A percentile compares a stretch with the other conserved stretches of the same genome.
Evolutionary conservation across 495 filamentous ascomycete species (phyloP).

Genomic region (Cairneyella variabilis): DNA sequence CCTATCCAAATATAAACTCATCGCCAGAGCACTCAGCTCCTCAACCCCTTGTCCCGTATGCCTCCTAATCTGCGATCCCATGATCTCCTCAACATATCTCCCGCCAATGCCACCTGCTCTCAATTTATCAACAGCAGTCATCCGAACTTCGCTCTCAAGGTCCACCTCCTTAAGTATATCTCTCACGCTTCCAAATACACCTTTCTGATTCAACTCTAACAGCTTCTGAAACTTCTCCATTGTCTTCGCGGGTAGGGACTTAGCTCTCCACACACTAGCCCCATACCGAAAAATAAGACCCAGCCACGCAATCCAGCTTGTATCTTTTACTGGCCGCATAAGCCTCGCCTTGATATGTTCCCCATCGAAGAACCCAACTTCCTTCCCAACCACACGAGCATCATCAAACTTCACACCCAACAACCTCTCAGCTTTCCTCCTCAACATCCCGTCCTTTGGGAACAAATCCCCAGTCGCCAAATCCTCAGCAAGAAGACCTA

Average conservation of each 20-base stretch:
- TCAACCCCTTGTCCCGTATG: constrained; percentile 9
- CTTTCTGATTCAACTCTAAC: not conserved
- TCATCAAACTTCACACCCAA: not conserved
- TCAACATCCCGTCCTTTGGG: not conserved
- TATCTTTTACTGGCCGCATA: not conserved
- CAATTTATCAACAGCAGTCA: constrained; percentile 1
- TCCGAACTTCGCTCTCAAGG: not conserved
- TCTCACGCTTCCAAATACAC: not conserved
- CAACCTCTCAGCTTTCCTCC: not conserved
- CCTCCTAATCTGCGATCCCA: constrained; percentile 4
- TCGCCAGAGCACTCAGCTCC: constrained; percentile 13
- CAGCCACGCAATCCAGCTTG: not conserved
- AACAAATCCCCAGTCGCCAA: constrained; percentile 1
- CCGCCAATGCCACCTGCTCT: not conserved
- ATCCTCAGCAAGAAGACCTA: not conserved
- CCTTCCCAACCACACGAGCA: not conserved
- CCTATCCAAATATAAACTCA: constrained; percentile 5
- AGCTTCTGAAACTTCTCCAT: not conserved
- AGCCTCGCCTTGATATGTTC: not conserved
- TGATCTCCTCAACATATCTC: constrained; percentile 6
- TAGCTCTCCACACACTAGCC: constrained; percentile 1
- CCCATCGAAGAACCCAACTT: constrained; percentile 2
- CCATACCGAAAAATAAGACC: constrained; percentile 5
- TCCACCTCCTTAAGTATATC: not conserved
- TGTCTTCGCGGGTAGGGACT: not conserved